These are phyloP conservation scores for Cercospora sp. DNA, from an alignment of 2,329 filamentous ascomycete species.

Conservation along the genomic window DNA sequence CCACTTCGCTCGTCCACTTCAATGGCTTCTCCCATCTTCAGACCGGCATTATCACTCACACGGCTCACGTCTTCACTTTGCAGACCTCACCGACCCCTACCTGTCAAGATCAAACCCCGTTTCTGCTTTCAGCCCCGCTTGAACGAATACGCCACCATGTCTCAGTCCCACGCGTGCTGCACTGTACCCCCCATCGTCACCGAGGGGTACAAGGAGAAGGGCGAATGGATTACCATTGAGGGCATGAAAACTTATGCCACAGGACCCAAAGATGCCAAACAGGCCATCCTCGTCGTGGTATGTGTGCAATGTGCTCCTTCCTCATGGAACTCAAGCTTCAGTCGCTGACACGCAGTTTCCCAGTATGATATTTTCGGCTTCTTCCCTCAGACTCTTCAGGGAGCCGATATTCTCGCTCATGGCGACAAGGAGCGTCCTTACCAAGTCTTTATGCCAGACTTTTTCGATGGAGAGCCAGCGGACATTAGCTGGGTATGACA, in stretches of 20 bases:
- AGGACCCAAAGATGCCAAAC: constrained; percentile 53
- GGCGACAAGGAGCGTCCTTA: constrained; percentile 70
- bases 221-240: constrained; percentile 59
- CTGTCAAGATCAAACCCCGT: not conserved
- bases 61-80: not conserved
- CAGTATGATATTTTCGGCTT: constrained; percentile 64
- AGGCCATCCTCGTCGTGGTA: constrained; percentile 57
- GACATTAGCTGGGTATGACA: constrained; percentile 46
- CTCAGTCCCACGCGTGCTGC: constrained; percentile 42
- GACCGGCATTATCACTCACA: not conserved
- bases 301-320: not conserved
- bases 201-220: constrained; percentile 58
- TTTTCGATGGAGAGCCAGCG: constrained; percentile 75
- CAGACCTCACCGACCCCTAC: not conserved
- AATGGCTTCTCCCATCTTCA: constrained; percentile 2
- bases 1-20: constrained; percentile 1
- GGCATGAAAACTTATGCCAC: constrained; percentile 65
- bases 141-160: constrained; percentile 9
- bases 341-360: not conserved
- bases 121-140: not conserved
- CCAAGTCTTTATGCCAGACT: constrained; percentile 88
- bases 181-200: constrained; percentile 52
- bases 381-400: constrained; percentile 63
- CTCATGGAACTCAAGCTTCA: not conserved
- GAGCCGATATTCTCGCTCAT: constrained; percentile 62